phyloP scores from a whole-genome alignment of 495 filamentous ascomycete genomes.

The Filosporella fistucella region DNA sequence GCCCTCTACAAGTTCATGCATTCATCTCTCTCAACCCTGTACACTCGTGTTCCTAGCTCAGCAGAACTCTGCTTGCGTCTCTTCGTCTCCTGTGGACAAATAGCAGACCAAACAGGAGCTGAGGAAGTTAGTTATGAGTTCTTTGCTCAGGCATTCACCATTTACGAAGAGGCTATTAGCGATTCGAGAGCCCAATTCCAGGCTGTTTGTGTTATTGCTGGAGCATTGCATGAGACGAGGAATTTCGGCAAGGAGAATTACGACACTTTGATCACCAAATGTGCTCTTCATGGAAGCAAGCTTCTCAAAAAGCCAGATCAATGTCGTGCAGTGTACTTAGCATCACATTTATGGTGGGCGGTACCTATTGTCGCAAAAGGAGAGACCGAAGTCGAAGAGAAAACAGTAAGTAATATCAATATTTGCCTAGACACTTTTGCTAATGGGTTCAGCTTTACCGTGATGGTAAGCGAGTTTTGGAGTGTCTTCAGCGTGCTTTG shows the following conservation, averaged over 20 bases:
- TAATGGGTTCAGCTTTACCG: conserved; percentile 72
- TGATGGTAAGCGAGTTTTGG: conserved; percentile 92
- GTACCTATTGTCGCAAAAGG: conserved; percentile 77
- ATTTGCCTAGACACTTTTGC: conserved; percentile 15
- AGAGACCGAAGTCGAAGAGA: conserved; percentile 73
- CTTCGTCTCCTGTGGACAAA: conserved; percentile 87
- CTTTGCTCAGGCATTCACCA: conserved; percentile 96
- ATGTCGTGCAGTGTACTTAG: conserved; percentile 92
- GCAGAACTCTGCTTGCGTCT: conserved; percentile 85
- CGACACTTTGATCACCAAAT: conserved; percentile 97
- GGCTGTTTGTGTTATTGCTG: conserved; percentile 91
- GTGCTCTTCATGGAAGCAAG: conserved; percentile 93
- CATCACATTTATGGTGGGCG: conserved; percentile 97
- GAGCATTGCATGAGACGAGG: conserved; percentile 77
- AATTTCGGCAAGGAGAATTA: conserved; percentile 96
- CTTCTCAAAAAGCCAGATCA: conserved; percentile 97
- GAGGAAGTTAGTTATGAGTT: conserved; percentile 98
- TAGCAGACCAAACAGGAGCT: conserved; percentile 86
- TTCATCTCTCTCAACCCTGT: conserved; percentile 78
- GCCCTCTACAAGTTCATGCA: conserved; percentile 95
- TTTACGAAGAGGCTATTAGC: conserved; percentile 93
- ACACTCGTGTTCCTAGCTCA: conserved; percentile 71
- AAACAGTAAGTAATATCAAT: conserved; percentile 56
- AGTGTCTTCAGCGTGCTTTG: conserved; percentile 92
- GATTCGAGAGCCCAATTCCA: conserved; percentile 97